Evolutionary conservation across 805 yeast species (phyloP), one percentile per base, ranked within the genome.

Genomic region (Wickerhamiella azyma): DNA sequence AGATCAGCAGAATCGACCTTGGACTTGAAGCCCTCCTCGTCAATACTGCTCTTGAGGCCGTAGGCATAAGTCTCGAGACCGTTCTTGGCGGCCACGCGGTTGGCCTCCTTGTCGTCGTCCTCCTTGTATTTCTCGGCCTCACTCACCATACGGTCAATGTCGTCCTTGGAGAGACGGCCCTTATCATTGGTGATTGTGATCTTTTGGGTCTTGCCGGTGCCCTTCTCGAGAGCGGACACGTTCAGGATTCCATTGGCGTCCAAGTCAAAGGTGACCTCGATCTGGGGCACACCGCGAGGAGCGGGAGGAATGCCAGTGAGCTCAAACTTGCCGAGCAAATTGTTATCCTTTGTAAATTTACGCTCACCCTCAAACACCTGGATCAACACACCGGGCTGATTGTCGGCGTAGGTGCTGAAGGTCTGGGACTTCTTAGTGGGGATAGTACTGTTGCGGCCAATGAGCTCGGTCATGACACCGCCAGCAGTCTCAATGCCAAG

Each of bases 301-400:
- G 96, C 96, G 58, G 96, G 96, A 62, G 96, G 96, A 55, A 88
- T 88, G 67, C 96, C 96, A 56, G 92, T 69, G 62, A 88, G 79
- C 72, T 88, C 96, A 70, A 88, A 88, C 73, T 88, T 88, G 76
- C 96, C 97, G 63, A 88, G 79, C 67, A 86, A 69, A 78, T 86
- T 88, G 81, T 88, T 88, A 68, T 88, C 96, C 72, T 79, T 83
- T 46, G 96, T 86, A 72, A 81, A 80, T 54, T 94, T 83, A 75
- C 96, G 85, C 77, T 88, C 97, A 80, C 97, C 97, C 75, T 88
- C 96, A 62, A 72, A 88, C 56, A 88, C 96, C 75, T 88, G 96
- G 68, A 88, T 86, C 71, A 86, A 74, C 55, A 88, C 96, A 81
- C 96, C 95, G 58, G 96, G 96, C 74, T 88, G 96, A 79, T 88